Base-by-base conservation (phyloP, 495 filamentous ascomycete species). In the Chlorociboria aeruginascens region DNA sequence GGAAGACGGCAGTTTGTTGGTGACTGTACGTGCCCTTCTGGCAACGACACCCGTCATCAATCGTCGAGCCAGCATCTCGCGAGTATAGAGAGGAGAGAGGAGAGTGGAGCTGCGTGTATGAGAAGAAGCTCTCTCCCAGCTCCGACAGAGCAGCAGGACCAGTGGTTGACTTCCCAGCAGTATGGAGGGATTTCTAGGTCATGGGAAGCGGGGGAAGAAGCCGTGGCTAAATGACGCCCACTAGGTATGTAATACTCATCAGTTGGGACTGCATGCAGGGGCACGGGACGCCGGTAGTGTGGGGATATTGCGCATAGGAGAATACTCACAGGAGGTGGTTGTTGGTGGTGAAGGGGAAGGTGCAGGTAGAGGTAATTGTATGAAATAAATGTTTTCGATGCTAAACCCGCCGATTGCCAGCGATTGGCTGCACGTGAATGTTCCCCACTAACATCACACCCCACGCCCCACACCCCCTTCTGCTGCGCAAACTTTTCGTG, bases 31-130 rank as follows among this genome's bases (percentile, higher is more conserved):
- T 44, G 58, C 52, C 49, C 52, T 42, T 43, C 55, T 51, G 49
- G 55, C 55, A 42, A 58, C 55, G 6, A 33, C 40, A 32, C 49
- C 51, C 8, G 55, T 55, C 3, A 55, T 53, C 32, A 55, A 55
- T n/a, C 58, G 54, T 44, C 58, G 49, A 47, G 58, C 50, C 39
- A 61, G 52, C 58, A 61, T 61, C n/a, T 43, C 43, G 45, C 36
- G 16, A 8, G 29, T 43, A 25, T 25, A 25, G 20, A 35, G 3
- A 46, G 13, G 48, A 45, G 30, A n/a, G n/a, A n/a, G n/a, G n/a
- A n/a, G 53, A 60, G 52, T 51, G 53, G 56, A 56, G 53, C 53
- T 46, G 43, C 8, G 16, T 40, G 14, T 10, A 20, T 37, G 20
- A 38, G 30, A 36, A 31, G 29, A 20, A 20, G 35, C 44, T 49